These are phyloP conservation scores for Picochlorum sp. DNA, from an alignment of 139 green algal species.

Conservation along the genomic window DNA sequence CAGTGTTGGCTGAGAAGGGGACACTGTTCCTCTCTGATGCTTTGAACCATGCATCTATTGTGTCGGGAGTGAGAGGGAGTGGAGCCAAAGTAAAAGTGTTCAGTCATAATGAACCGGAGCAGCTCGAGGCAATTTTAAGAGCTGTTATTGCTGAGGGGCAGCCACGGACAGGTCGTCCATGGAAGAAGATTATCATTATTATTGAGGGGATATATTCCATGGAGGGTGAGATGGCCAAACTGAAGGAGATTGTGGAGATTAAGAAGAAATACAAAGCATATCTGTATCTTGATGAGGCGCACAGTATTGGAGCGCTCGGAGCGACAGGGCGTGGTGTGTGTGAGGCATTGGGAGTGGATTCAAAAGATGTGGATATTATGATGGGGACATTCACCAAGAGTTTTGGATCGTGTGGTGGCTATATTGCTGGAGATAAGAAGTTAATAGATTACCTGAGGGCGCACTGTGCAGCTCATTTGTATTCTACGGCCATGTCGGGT, in stretches of 20 bases:
- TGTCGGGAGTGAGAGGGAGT: constrained; percentile 66
- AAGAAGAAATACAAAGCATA: constrained; percentile 84
- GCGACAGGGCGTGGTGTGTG: constrained; percentile 64
- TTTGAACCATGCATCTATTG: constrained; percentile 95
- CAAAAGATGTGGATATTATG: constrained; percentile 88
- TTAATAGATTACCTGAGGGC: constrained; percentile 68
- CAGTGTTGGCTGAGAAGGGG: constrained; percentile 71
- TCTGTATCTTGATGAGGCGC: constrained; percentile 98
- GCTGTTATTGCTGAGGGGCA: constrained; percentile 82
- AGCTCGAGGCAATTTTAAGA: constrained; percentile 84
- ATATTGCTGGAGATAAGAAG: constrained; percentile 61
- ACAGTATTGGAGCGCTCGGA: constrained; percentile 93
- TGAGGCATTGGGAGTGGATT: constrained; percentile 84
- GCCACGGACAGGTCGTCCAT: constrained; percentile 77
- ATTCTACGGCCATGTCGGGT: constrained; percentile 82
- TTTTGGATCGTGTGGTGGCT: constrained; percentile 93
- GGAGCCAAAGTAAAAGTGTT: constrained; percentile 87
- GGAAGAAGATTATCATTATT: constrained; percentile 95
- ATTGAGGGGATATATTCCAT: constrained; percentile 98
- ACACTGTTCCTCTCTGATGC: constrained; percentile 87
- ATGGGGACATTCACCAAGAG: constrained; percentile 99
- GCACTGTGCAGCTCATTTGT: constrained; percentile 59
- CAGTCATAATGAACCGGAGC: constrained; percentile 73
- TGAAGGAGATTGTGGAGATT: constrained; percentile 81
- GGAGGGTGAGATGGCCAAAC: constrained; percentile 86